Evolutionary conservation across 139 green algal genomes (phyloP), one percentile per base, ranked within the genome.

Genomic region (Parachlorella kessleri): DNA sequence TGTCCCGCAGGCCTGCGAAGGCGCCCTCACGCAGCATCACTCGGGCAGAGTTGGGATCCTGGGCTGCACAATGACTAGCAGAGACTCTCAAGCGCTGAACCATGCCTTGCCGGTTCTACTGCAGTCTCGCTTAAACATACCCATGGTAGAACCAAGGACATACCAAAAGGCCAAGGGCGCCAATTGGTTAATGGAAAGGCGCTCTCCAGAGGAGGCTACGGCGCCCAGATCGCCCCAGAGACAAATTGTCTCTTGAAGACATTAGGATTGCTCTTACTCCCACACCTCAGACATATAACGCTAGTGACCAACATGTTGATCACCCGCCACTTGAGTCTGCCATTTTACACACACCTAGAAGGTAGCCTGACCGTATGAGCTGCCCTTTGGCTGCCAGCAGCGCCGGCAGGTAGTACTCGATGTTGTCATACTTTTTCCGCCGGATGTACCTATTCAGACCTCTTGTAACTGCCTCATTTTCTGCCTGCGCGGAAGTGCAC

Each of bases 321-420:
- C n/a, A n/a, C n/a, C n/a, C n/a, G n/a, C n/a, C n/a, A n/a, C n/a
- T n/a, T n/a, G n/a, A n/a, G n/a, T n/a, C n/a, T n/a, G n/a, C n/a
- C n/a, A n/a, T n/a, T n/a, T n/a, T n/a, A n/a, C 63, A 70, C 73
- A 72, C 71, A 80, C 73, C 41, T 70, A 86, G 83, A 32, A 86
- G 55, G 35, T 71, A 33, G 1, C 76, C 82, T 41, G 83, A 38
- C n/a, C 76, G 70, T 40, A 86, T 75, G 33, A 87, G 73, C 64
- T 87, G 82, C 14, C 63, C 77, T 32, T 72, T 64, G 18, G 82
- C 82, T 9, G 37, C 70, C 37, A 87, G 55, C 35, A 87, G 55
- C 14, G 82, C 77, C 54, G 82, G 63, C 42, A 87, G 64, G 70
- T 87, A 87, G 4, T 42, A 77, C 35, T 84, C 82, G 30, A 87